These are phyloP conservation scores for Barnettozyma wickerhamii DNA, from an alignment of 805 yeast species.

Conservation along the genomic window DNA sequence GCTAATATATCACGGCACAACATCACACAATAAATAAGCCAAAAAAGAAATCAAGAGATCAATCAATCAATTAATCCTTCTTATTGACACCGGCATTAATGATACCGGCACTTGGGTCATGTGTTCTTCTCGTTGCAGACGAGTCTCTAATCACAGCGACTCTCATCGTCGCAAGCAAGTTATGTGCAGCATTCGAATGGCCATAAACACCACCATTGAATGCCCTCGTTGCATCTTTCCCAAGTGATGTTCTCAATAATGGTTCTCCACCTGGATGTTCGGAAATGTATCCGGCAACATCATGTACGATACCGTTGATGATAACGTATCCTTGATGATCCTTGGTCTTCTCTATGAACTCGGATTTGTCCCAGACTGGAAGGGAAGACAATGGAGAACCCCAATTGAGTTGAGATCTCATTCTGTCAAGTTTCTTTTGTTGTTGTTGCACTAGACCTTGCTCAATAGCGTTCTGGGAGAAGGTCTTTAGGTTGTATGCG, in stretches of 20 bases:
- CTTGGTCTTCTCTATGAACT: conserved; percentile 40
- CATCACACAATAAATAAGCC: too few species aligned
- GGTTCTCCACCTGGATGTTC: conserved; percentile 88
- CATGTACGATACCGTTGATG: conserved; percentile 77
- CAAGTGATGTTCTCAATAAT: conserved; percentile 61
- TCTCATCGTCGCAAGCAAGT: conserved; percentile 76
- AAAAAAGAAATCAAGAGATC: too few species aligned
- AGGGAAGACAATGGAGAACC: conserved; percentile 62
- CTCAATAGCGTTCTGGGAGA: conserved; percentile 75
- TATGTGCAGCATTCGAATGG: conserved; percentile 84
- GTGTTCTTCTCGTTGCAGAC: conserved; percentile 34
- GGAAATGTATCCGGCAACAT: conserved; percentile 59
- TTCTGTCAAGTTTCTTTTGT: conserved; percentile 69
- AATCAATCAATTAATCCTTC: too few species aligned
- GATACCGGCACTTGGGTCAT: conserved; percentile 16
- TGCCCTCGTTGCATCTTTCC: conserved; percentile 80
- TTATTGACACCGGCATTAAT: conserved; percentile 12
- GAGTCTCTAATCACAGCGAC: conserved; percentile 73
- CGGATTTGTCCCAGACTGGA: conserved; percentile 71
- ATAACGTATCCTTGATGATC: conserved; percentile 58
- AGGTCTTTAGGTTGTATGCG: conserved; percentile 64
- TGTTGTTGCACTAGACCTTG: conserved; percentile 81
- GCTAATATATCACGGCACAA: too few species aligned
- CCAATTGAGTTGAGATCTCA: conserved; percentile 65
- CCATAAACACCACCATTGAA: conserved; percentile 85